These are phyloP conservation scores for Entomortierella beljakovae DNA, from an alignment of 192 early-diverging fungal genomes.

Conservation along the genomic window DNA sequence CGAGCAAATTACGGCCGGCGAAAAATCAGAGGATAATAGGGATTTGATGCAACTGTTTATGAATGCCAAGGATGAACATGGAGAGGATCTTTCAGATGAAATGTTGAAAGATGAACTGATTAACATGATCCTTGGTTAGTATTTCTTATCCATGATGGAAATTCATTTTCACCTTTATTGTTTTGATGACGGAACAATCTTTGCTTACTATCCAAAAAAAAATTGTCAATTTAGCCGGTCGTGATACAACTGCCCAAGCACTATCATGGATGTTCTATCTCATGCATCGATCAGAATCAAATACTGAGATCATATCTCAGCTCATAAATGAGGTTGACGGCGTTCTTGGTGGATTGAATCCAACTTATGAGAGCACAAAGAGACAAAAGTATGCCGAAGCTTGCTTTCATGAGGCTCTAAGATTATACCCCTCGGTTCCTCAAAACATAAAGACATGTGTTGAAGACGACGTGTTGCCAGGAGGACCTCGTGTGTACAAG, in stretches of 20 bases:
- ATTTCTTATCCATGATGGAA: not conserved
- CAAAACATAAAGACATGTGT: constrained; percentile 62
- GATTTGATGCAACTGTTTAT: constrained; percentile 62
- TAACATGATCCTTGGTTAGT: constrained; percentile 47
- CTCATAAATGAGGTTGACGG: constrained; percentile 49
- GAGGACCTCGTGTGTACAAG: constrained; percentile 63
- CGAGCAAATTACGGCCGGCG: not conserved
- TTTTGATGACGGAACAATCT: too few relatives aligned
- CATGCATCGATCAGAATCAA: constrained; percentile 35
- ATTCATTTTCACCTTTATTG: too few relatives aligned
- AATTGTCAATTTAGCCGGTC: constrained; percentile 45
- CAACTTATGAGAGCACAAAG: constrained; percentile 37
- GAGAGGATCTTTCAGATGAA: constrained; percentile 40
- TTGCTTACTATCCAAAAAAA: too few relatives aligned
- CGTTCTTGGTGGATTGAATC: not conserved
- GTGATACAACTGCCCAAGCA: constrained; percentile 68
- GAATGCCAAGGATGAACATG: constrained; percentile 52
- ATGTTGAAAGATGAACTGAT: constrained; percentile 60
- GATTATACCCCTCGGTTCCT: constrained; percentile 75
- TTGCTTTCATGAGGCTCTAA: constrained; percentile 68
- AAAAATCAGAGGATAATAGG: constrained; percentile 1
- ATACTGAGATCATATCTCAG: constrained; percentile 35
- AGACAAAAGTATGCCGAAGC: constrained; percentile 44
- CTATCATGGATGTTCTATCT: constrained; percentile 67
- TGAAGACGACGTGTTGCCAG: constrained; percentile 69